Conservation (phyloP, 192 early-diverging fungal species). For the Coemansia sp. region DNA sequence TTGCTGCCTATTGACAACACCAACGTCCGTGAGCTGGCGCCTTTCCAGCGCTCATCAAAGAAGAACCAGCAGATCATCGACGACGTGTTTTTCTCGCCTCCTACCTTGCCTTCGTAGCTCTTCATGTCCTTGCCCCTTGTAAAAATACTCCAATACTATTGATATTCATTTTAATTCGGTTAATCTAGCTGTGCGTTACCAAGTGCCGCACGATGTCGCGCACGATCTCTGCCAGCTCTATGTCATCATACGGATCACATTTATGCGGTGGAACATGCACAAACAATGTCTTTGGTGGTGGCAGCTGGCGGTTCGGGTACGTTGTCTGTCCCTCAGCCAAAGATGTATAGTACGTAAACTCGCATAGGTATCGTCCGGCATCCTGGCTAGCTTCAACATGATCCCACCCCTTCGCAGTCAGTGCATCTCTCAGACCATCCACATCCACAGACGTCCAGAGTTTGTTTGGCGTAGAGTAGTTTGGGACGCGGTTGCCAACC, state of each 20-base stretch:
- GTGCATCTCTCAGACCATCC: constrained; percentile 27
- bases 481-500: constrained; percentile 29
- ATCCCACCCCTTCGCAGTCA: constrained; percentile 45
- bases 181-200: not conserved
- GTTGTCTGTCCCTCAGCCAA: constrained; percentile 38
- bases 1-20: constrained; percentile 57
- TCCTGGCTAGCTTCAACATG: constrained; percentile 43
- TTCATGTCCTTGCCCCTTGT: not conserved
- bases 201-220: constrained; percentile 27
- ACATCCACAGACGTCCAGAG: constrained; percentile 52
- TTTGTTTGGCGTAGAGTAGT: constrained; percentile 24
- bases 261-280: constrained; percentile 52
- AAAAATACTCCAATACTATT: constrained; percentile 3
- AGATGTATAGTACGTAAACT: constrained; percentile 62
- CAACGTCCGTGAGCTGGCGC: constrained; percentile 50
- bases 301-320: constrained; percentile 11
- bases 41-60: constrained; percentile 51
- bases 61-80: constrained; percentile 56
- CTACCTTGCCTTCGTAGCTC: constrained; percentile 31
- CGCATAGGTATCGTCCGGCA: constrained; percentile 63
- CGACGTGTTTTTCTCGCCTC: constrained; percentile 43
- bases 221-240: constrained; percentile 38
- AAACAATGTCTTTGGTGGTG: constrained; percentile 48
- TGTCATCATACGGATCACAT: constrained; percentile 34
- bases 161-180: not conserved